These are phyloP conservation scores for Benincasa hispida DNA, from an alignment of 306 rosid genomes.

Conservation along the genomic window DNA sequence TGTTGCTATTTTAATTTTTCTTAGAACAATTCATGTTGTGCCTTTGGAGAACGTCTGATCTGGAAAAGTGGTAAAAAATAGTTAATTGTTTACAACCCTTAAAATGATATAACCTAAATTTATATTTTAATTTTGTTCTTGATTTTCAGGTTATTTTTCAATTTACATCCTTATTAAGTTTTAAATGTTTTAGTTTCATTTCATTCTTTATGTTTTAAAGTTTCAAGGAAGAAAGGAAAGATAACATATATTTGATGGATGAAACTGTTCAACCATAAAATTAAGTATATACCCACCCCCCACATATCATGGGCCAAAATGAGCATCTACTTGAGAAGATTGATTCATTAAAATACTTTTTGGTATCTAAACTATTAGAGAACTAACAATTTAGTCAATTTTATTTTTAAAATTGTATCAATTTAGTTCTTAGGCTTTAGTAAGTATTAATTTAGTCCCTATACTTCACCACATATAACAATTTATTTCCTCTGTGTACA, in stretches of 20 bases:
- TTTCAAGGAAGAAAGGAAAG: background rate
- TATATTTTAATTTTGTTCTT: no score
- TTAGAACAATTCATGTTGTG: background rate
- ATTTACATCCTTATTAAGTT: background rate
- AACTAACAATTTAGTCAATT: no score
- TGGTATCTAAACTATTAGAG: no score
- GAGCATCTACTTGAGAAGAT: background rate
- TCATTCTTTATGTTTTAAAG: background rate
- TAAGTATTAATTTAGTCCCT: no score
- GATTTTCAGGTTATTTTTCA: background rate
- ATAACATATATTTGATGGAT: background rate
- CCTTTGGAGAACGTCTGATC: background rate
- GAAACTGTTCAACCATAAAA: background rate
- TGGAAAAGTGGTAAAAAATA: background rate
- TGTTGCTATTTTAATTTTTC: background rate
- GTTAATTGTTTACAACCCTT: background rate
- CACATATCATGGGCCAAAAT: background rate
- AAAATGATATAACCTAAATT: background rate
- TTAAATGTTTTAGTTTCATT: background rate
- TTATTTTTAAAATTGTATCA: no score
- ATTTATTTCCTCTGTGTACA: no score
- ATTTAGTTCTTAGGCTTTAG: no score
- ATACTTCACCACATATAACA: no score
- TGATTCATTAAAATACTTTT: background rate
- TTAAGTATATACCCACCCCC: background rate